phyloP scores from a whole-genome alignment of 208 protist genomes.

The Leishmania amazonensis region DNA sequence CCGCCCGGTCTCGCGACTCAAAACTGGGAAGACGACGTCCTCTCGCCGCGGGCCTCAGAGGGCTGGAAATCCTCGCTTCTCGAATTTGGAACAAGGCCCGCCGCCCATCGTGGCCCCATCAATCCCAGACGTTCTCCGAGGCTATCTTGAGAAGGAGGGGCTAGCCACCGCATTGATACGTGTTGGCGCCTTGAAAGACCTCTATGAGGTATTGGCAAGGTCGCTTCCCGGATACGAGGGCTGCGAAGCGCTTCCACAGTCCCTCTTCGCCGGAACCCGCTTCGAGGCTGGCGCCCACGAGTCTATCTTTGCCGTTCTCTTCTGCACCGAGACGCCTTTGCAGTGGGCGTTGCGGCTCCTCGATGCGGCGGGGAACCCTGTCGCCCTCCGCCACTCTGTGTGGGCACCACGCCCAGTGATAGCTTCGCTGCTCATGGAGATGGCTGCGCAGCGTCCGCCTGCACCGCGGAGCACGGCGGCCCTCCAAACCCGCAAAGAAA shows the following conservation, averaged over 20 bases:
- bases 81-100: constrained; percentile 3
- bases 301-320: constrained; percentile 39
- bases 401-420: constrained; percentile 33
- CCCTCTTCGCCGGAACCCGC: constrained; percentile 29
- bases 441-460: constrained; percentile 21
- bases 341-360: constrained; percentile 53
- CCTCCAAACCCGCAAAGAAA: constrained; percentile 26
- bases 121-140: constrained; percentile 25
- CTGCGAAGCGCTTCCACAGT: constrained; percentile 5
- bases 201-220: constrained; percentile 9
- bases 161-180: constrained; percentile 17
- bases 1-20: background rate
- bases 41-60: constrained; percentile 17
- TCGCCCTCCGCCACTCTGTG: constrained; percentile 29
- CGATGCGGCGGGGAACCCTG: constrained; percentile 28
- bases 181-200: constrained; percentile 6
- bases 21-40: background rate
- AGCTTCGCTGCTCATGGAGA: constrained; percentile 15
- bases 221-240: background rate
- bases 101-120: constrained; percentile 18
- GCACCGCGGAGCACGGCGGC: constrained; percentile 20
- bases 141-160: constrained; percentile 27
- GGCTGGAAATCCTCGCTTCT: constrained; percentile 11
- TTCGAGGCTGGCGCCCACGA: constrained; percentile 17
- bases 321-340: constrained; percentile 64